These are phyloP conservation scores for Aspergillus cejpii DNA, from an alignment of 2,329 filamentous ascomycete species.

Conservation along the genomic window DNA sequence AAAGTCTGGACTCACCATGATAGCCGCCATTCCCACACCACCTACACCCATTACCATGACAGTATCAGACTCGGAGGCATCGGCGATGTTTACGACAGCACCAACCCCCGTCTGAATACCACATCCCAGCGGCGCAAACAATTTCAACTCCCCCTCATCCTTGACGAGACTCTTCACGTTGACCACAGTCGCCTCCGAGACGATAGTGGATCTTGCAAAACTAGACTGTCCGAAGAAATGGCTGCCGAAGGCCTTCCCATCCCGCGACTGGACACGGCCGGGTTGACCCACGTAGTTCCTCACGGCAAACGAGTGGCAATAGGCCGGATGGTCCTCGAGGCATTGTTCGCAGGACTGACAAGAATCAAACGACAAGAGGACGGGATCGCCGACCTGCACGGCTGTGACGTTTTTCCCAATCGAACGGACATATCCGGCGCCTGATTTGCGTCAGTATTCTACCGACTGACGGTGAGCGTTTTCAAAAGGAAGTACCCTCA, in stretches of 20 bases:
- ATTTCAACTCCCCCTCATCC: constrained; percentile 14
- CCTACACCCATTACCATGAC: constrained; percentile 43
- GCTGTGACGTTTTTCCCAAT: constrained; percentile 13
- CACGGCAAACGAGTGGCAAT: constrained; percentile 19
- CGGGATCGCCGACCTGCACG: constrained; percentile 17
- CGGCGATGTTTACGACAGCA: constrained; percentile 37
- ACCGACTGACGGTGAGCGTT: too few relatives aligned
- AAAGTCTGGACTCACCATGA: constrained; percentile 37
- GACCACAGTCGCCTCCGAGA: constrained; percentile 18
- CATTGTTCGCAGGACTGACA: constrained; percentile 33
- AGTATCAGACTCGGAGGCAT: constrained; percentile 32
- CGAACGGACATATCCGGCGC: constrained; percentile 13
- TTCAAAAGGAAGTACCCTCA: constrained; percentile 18
- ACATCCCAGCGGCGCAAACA: constrained; percentile 25
- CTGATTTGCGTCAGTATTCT: constrained; percentile 4
- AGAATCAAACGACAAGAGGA: constrained; percentile 32
- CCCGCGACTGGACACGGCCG: neutral
- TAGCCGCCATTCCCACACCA: constrained; percentile 43
- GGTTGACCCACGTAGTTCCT: constrained; percentile 12
- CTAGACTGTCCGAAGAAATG: constrained; percentile 29
- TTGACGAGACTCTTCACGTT: constrained; percentile 17
- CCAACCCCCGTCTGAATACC: constrained; percentile 30
- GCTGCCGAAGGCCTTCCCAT: too few relatives aligned
- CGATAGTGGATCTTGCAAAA: constrained; percentile 22
- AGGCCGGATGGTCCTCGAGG: constrained; percentile 20